Base-by-base conservation (phyloP, 768 basidiomycete species). In the Cantharellus anzutake region DNA sequence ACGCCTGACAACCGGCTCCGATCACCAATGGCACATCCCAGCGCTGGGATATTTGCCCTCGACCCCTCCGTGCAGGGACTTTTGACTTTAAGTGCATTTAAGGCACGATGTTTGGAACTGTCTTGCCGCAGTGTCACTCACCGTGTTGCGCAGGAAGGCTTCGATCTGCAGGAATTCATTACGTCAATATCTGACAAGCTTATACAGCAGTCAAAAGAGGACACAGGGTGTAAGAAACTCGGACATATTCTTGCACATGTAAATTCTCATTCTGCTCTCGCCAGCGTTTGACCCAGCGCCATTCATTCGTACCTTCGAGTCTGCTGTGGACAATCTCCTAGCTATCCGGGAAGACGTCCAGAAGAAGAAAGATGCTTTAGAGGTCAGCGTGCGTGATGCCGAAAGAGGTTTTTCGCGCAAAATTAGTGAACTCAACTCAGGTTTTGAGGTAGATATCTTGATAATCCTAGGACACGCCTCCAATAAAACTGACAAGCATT, bases 371-470 rank as follows among this genome's bases (percentile, higher is more conserved):
- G 86, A 91, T 69, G 83, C 86, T 67, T 83, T 94, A 75, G 94
- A 98, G 73, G 87, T 86, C 73, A 83, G 81, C 64, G 93, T 97
- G 11, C 75, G 84, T 52, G 77, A 84, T 0, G 82, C 91, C 2
- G 94, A 98, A 70, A 73, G 91, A 63, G 92, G 96, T 65, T 99
- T 98, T 70, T 86, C 89, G 2, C 88, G 84, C 73, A 87, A 88
- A 70, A 86, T 98, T 79, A 74, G 77, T n/a, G 93, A 97, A 59
- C 75, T 98, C 34, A 91, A 91, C 68, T 81, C 81, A 56, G 90
- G 90, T 1, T 98, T 98, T 65, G 93, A 99, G 75, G 93, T 91
- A 66, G 55, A 80, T 70, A 50, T 7, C n/a, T 60, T 14, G 11
- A 11, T 29, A 29, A 41, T 57, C 3, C 50, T 57, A 35, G 11